Evolutionary conservation across 305 asterid genomes (phyloP).

Genomic region (Ilex paraguariensis): DNA sequence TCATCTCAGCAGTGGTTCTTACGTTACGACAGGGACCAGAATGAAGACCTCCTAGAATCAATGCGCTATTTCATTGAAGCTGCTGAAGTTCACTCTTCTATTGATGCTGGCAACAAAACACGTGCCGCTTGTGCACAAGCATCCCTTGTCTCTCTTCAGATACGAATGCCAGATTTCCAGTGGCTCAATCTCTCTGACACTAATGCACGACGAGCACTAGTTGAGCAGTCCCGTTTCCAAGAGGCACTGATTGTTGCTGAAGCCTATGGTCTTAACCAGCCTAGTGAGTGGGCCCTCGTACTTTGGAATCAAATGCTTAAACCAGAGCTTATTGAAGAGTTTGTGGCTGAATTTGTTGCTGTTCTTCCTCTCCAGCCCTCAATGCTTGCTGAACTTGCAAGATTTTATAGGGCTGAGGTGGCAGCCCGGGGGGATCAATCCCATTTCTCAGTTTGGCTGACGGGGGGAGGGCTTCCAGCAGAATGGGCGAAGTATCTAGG

Average conservation of each 20-base stretch:
- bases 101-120: slow-evolving; percentile 93
- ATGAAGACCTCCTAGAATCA: slow-evolving; percentile 82
- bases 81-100: slow-evolving; percentile 90
- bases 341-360: slow-evolving; percentile 88
- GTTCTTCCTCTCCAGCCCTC: slow-evolving; percentile 92
- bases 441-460: slow-evolving; percentile 91
- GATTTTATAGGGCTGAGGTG: slow-evolving; percentile 84
- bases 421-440: slow-evolving; percentile 94
- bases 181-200: slow-evolving; percentile 92
- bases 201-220: slow-evolving; percentile 80
- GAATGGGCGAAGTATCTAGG: slow-evolving; percentile 90
- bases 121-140: slow-evolving; percentile 90
- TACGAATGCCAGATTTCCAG: slow-evolving; percentile 90
- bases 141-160: slow-evolving; percentile 89
- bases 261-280: slow-evolving; percentile 93
- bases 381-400: slow-evolving; percentile 86
- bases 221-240: slow-evolving; percentile 86
- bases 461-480: slow-evolving; percentile 89
- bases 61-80: slow-evolving; percentile 89
- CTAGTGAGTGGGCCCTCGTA: slow-evolving; percentile 96
- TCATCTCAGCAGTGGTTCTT: slow-evolving; percentile 68
- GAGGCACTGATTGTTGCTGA: slow-evolving; percentile 97
- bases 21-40: slow-evolving; percentile 74
- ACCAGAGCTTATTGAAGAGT: slow-evolving; percentile 87
- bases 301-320: slow-evolving; percentile 98